phyloP scores from a whole-genome alignment of 495 filamentous ascomycete genomes.

The Penicillium cataractarum region DNA sequence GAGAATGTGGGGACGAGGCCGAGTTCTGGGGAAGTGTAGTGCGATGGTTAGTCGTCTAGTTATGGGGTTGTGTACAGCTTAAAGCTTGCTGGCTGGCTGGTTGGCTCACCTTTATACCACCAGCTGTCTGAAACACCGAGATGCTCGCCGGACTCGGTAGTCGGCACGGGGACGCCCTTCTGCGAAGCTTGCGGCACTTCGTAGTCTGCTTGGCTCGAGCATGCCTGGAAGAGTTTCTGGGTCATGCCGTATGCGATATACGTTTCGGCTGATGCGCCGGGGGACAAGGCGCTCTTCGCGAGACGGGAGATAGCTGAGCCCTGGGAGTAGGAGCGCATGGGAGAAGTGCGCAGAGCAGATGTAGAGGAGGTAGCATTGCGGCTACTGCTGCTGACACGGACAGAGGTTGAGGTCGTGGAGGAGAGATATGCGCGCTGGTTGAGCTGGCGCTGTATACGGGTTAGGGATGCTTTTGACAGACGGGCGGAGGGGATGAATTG shows the following conservation, averaged over 20 bases:
- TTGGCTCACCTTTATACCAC: slow-evolving; percentile 81
- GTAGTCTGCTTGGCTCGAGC: slow-evolving; percentile 76
- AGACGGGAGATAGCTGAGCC: slow-evolving; percentile 33
- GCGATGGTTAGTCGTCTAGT: background rate
- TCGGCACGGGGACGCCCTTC: slow-evolving; percentile 59
- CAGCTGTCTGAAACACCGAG: slow-evolving; percentile 72
- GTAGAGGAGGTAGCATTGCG: slow-evolving; percentile 8
- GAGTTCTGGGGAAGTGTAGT: slow-evolving; percentile 42
- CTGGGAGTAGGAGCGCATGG: slow-evolving; percentile 15
- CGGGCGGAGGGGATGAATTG: background rate
- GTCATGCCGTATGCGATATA: slow-evolving; percentile 80
- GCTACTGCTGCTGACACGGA: background rate
- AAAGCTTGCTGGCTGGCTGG: too few species aligned
- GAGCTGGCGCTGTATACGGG: slow-evolving; percentile 14
- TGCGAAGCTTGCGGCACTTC: slow-evolving; percentile 59
- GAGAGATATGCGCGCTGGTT: slow-evolving; percentile 16
- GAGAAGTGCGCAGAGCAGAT: background rate
- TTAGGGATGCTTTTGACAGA: slow-evolving; percentile 5
- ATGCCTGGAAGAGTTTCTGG: slow-evolving; percentile 76
- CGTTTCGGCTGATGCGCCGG: slow-evolving; percentile 57
- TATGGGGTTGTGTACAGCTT: background rate
- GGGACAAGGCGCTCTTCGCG: slow-evolving; percentile 37
- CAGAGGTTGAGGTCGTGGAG: slow-evolving; percentile 4
- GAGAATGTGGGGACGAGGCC: slow-evolving; percentile 81
- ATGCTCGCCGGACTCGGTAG: slow-evolving; percentile 73